phyloP scores from a whole-genome alignment of 768 basidiomycete genomes.

The Boletus tylopilopsis region DNA sequence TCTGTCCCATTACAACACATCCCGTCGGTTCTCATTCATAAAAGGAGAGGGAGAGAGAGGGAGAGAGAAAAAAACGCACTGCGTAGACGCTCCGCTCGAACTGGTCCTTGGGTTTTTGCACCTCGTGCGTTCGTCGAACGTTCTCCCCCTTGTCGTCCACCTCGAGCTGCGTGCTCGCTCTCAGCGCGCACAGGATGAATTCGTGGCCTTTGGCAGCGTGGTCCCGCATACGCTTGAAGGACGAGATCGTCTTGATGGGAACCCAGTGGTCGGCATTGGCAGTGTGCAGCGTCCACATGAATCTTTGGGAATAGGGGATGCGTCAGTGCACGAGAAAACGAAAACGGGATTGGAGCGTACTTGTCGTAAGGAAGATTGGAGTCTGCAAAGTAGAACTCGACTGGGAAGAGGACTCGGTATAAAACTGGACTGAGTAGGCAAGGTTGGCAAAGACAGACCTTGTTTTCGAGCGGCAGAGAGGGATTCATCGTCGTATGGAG shows the following conservation, averaged over 20 bases:
- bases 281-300: constrained; percentile 91
- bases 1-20: constrained; percentile 42
- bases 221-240: constrained; percentile 94
- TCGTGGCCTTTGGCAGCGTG: constrained; percentile 54
- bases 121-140: constrained; percentile 69
- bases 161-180: constrained; percentile 54
- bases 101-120: constrained; percentile 72
- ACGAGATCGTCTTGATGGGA: constrained; percentile 78
- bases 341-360: constrained; percentile 33
- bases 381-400: constrained; percentile 96
- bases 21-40: background rate
- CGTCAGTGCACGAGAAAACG: background rate
- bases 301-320: constrained; percentile 46
- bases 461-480: constrained; percentile 52
- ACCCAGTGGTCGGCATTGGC: constrained; percentile 87
- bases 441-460: constrained; percentile 34
- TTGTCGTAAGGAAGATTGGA: constrained; percentile 93
- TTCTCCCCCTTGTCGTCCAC: constrained; percentile 70
- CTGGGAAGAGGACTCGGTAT: constrained; percentile 36
- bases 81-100: constrained; percentile 88
- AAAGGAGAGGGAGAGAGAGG: no score
- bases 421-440: background rate
- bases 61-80: constrained; percentile 47
- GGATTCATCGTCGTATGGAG: constrained; percentile 36
- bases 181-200: constrained; percentile 71